These are phyloP conservation scores for Poa pratensis DNA, from an alignment of 176 grass and related monocot species.

Conservation along the genomic window DNA sequence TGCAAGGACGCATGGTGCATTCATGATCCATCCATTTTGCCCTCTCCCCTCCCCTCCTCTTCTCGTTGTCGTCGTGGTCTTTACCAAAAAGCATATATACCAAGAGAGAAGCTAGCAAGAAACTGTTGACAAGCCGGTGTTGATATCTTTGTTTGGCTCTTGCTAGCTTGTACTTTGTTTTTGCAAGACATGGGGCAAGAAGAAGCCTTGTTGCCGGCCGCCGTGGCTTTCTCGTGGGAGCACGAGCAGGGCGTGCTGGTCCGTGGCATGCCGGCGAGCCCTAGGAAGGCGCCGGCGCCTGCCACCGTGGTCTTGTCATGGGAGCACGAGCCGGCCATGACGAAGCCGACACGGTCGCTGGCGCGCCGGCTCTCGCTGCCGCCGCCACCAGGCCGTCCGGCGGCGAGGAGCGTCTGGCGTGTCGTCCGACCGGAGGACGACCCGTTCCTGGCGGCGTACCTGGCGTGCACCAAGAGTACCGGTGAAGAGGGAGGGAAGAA, in stretches of 20 bases:
- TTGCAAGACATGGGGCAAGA: slow-evolving; percentile 43
- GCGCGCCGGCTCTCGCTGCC: not conserved
- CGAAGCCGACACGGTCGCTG: not conserved
- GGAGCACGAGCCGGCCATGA: slow-evolving; percentile 57
- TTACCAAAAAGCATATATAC: not conserved
- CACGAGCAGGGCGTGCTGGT: slow-evolving; percentile 23
- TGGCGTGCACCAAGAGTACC: slow-evolving; percentile 78
- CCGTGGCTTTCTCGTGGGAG: slow-evolving; percentile 78
- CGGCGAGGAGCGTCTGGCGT: not conserved
- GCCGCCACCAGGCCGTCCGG: not conserved
- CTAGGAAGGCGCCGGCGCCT: slow-evolving; percentile 22
- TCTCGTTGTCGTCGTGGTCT: not conserved
- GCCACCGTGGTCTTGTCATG: slow-evolving; percentile 52
- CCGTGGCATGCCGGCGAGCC: not conserved
- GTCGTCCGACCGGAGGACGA: slow-evolving; percentile 65
- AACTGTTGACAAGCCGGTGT: not conserved
- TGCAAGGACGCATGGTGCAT: slow-evolving; percentile 26
- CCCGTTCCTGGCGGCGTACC: slow-evolving; percentile 82
- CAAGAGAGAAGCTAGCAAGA: not conserved
- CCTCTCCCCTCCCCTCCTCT: not conserved
- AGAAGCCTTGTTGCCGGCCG: slow-evolving; percentile 16
- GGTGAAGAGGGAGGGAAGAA: not conserved
- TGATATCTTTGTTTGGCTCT: not conserved
- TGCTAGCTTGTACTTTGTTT: not conserved
- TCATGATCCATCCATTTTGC: slow-evolving; percentile 1